phyloP scores from a whole-genome alignment of 352 stramenopile genomes.

The Bremia lactucae region DNA sequence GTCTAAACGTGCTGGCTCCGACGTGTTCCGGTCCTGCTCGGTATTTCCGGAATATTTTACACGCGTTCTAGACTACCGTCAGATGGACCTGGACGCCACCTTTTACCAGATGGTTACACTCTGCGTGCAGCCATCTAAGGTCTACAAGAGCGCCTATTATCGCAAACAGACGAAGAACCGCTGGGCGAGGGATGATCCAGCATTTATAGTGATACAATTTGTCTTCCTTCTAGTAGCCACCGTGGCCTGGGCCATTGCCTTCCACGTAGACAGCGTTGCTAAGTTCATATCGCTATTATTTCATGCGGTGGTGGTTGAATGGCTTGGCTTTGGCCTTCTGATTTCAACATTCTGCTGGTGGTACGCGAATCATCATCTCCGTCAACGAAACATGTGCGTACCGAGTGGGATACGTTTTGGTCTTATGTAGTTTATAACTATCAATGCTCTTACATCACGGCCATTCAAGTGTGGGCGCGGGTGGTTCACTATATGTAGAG shows the following conservation, averaged over 20 bases:
- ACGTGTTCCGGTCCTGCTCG: slow-evolving; percentile 68
- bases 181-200: slow-evolving; percentile 95
- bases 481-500: slow-evolving; percentile 85
- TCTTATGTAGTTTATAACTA: neutral
- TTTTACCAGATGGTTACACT: slow-evolving; percentile 87
- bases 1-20: slow-evolving; percentile 4
- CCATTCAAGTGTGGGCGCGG: slow-evolving; percentile 46
- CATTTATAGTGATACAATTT: slow-evolving; percentile 93
- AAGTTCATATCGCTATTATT: slow-evolving; percentile 60
- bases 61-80: slow-evolving; percentile 67
- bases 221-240: slow-evolving; percentile 84
- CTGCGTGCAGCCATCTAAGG: slow-evolving; percentile 71
- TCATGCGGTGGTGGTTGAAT: slow-evolving; percentile 74
- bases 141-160: slow-evolving; percentile 84
- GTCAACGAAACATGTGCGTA: slow-evolving; percentile 42
- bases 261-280: slow-evolving; percentile 39
- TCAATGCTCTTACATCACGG: neutral
- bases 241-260: slow-evolving; percentile 70
- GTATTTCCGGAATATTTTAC: slow-evolving; percentile 75
- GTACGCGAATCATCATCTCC: slow-evolving; percentile 62
- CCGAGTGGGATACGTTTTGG: slow-evolving; percentile 2
- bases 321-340: slow-evolving; percentile 62
- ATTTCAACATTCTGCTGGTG: slow-evolving; percentile 64
- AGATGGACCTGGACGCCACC: slow-evolving; percentile 84
- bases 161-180: slow-evolving; percentile 96